A percentile compares a stretch with the other conserved stretches of the same genome.
phyloP scores from a whole-genome alignment of 1,139 yeast genomes.

The Yamadazyma atlantica region DNA sequence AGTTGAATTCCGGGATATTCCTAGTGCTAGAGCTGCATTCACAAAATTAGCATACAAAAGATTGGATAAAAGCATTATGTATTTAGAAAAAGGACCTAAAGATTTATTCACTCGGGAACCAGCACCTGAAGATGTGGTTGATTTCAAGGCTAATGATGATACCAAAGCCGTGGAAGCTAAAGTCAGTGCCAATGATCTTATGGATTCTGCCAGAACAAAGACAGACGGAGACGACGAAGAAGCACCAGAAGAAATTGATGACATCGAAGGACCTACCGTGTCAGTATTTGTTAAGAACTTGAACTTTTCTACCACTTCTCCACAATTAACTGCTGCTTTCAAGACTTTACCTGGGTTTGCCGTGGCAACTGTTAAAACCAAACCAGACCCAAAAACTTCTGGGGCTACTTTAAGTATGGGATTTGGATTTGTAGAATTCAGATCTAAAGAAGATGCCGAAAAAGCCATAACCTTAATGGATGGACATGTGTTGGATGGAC shows the following conservation, averaged over 20 bases:
- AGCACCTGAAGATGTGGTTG: conserved; percentile 30
- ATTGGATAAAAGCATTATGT: conserved; percentile 80
- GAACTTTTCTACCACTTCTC: conserved; percentile 74
- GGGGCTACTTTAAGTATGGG: conserved; percentile 86
- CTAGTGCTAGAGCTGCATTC: conserved; percentile 88
- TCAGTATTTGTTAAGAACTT: conserved; percentile 90
- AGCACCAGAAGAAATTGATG: conserved; percentile 38
- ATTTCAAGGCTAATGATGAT: conserved; percentile 14
- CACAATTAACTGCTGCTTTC: conserved; percentile 60
- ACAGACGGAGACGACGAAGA: conserved; percentile 17
- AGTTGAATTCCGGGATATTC: conserved; percentile 82
- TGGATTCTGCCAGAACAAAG: conserved; percentile 16
- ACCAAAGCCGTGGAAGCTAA: conserved; percentile 35
- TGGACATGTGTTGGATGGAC: conserved; percentile 84
- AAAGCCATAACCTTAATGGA: conserved; percentile 74
- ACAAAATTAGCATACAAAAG: conserved; percentile 83
- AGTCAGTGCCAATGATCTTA: conserved; percentile 28
- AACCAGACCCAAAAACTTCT: conserved; percentile 78
- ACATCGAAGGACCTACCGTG: conserved; percentile 66
- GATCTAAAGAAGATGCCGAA: conserved; percentile 72
- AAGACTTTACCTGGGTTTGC: conserved; percentile 75
- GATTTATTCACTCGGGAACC: conserved; percentile 71
- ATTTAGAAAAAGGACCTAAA: conserved; percentile 92
- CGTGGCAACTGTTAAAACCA: conserved; percentile 79
- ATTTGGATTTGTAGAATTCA: conserved; percentile 93